Evolutionary conservation across 2,329 filamentous ascomycete genomes (phyloP).

Genomic region (Xylaria multiplex): DNA sequence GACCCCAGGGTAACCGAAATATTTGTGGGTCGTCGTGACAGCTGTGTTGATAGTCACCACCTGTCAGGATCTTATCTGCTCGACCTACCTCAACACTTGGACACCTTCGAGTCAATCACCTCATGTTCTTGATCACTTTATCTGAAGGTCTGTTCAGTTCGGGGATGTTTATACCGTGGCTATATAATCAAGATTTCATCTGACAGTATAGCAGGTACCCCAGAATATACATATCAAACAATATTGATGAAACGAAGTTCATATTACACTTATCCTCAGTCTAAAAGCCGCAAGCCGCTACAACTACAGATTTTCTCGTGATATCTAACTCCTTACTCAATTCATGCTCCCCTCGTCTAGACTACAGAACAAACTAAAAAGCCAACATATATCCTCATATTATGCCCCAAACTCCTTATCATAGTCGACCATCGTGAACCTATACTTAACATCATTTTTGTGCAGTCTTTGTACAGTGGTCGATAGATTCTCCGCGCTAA

Average conservation of each 20-base stretch:
- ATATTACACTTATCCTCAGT: slow-evolving; percentile 17
- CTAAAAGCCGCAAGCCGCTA: not conserved
- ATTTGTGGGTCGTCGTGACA: not conserved
- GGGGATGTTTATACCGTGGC: not conserved
- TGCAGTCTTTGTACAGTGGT: slow-evolving; percentile 75
- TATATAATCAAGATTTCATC: not conserved
- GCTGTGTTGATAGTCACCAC: not conserved
- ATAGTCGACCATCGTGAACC: slow-evolving; percentile 78
- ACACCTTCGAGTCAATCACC: no score
- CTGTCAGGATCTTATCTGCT: not conserved
- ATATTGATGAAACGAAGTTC: slow-evolving; percentile 7
- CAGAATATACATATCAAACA: not conserved
- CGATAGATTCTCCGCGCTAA: slow-evolving; percentile 76
- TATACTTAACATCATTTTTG: slow-evolving; percentile 77
- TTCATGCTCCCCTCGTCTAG: not conserved
- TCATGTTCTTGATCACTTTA: no score
- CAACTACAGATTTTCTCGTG: not conserved
- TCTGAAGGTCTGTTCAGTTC: no score
- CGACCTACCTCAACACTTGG: not conserved
- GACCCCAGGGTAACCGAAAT: slow-evolving; percentile 37
- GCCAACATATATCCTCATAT: not conserved
- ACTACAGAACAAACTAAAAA: not conserved
- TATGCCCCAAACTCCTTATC: slow-evolving; percentile 72
- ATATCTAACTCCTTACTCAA: not conserved
- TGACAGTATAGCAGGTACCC: not conserved